Base-by-base conservation (phyloP, 345 rosid genomes). In the Gossypium herbaceum region DNA sequence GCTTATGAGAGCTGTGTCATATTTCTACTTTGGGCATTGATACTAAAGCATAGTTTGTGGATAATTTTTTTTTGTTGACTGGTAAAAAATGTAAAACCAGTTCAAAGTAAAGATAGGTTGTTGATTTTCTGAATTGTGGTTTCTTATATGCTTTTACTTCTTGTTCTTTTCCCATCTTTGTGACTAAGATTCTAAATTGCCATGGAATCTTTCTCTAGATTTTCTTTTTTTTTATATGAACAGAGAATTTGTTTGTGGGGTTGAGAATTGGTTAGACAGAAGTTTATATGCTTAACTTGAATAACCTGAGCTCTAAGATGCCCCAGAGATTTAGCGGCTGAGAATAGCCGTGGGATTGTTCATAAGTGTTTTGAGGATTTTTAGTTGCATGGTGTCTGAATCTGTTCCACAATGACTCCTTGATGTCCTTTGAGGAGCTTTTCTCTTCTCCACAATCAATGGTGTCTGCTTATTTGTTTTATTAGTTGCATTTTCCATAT, bases 1-100 rank as follows among this genome's bases (percentile, higher is more conserved):
- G 57, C 60, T 24, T 24, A 7, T 3, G 16, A 24, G 24, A 73
- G 55, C 27, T 25, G 13, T 22, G 63, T 25, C 64, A 60, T 60
- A 24, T 71, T 73, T 75, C 76, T 71, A 48, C 34, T 44, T 47
- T 63, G 51, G 20, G 64, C 71, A 27, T 54, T 50, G 58, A 59
- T 68, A 47, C 50, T 41, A 75, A 41, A 6, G 65, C 61, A 16
- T 27, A 22, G 13, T 63, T 66, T 60, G 62, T 73, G 79, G 51
- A 76, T 67, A 34, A 68, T 24, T 13, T 47, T 15, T 12, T 68
- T 0, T 50, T 68, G 13, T 68, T 48, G 57, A 48, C 72, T 15
- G 43, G 43, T 48, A 24, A 50, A 68, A 69, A 55, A 68, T 70
- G 73, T 62, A 62, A 15, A 57, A 56, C 67, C 72, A 34, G 51